Evolutionary conservation across 768 basidiomycete genomes (phyloP), one percentile per base, ranked within the genome.

Genomic region (Paxillus involutus): DNA sequence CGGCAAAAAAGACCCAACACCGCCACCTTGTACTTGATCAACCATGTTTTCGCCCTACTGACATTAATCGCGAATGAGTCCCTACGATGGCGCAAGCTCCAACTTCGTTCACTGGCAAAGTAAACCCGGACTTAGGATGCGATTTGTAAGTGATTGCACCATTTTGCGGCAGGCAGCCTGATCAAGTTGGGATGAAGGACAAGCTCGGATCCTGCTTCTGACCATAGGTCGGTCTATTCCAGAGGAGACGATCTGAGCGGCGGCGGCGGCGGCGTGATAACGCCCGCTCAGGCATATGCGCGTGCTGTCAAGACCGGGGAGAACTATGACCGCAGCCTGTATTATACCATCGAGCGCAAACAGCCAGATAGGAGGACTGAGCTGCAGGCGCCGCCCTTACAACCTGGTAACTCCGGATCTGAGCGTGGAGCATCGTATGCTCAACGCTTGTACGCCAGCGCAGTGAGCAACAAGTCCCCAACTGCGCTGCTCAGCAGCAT

Each of bases 381-480:
- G 37, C 49, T 36, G 9, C 59, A 44, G 30, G 26, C 36, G n/a
- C 51, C 19, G 11, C 47, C 51, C 12, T 53, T 35, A 4, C 24
- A 54, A 7, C 41, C 42, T 26, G 37, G 43, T 32, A 32, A 47
- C 8, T 19, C 52, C 5, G 41, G 49, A n/a, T 48, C 63, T 45
- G 55, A 47, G 11, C 56, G 44, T 40, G 68, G 64, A 13, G 53
- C 63, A 44, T 71, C 71, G 3, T 60, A 70, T 35, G 79, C 78
- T 21, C 78, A 77, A 44, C 73, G 71, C 46, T 61, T 80, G 26
- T 80, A 79, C 57, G 75, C 74, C 7, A 78, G 75, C 44, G 74
- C 76, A 4, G 47, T 65, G 26, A 62, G 54, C 49, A 63, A 58
- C 47, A 61, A 53, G 29, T 51, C 53, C 21, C 55, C 59, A 12